phyloP scores from a whole-genome alignment of 2,329 filamentous ascomycete genomes.

The Cladosporium sp. region DNA sequence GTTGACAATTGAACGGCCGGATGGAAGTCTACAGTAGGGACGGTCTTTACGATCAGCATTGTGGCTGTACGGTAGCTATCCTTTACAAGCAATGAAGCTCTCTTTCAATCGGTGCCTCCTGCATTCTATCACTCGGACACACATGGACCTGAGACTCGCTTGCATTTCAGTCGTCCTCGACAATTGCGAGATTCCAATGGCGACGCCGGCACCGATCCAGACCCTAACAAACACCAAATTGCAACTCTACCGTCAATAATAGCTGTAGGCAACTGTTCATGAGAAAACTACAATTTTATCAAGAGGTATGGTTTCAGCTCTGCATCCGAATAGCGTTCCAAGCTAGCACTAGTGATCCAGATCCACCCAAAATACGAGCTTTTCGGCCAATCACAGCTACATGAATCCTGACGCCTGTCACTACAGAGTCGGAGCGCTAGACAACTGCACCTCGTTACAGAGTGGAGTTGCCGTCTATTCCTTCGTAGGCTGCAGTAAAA shows the following conservation, averaged over 20 bases:
- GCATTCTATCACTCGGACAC: neutral
- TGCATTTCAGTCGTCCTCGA: neutral
- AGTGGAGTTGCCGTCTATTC: neutral
- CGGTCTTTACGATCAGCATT: neutral
- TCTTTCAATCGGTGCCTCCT: neutral
- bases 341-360: conserved; percentile 1
- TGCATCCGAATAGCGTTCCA: neutral
- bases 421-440: neutral
- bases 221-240: neutral
- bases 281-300: neutral
- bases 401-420: conserved; percentile 9
- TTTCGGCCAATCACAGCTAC: neutral
- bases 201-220: neutral
- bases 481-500: conserved; percentile 9
- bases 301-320: neutral
- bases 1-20: neutral
- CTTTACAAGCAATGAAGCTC: neutral
- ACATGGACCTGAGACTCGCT: neutral
- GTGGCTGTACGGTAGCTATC: neutral
- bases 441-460: neutral
- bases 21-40: neutral
- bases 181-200: neutral
- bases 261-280: neutral
- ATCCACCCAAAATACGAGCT: neutral
- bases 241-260: neutral